Evolutionary conservation across 169 alveolate genomes (phyloP).

Genomic region (Hammondia hammondi): DNA sequence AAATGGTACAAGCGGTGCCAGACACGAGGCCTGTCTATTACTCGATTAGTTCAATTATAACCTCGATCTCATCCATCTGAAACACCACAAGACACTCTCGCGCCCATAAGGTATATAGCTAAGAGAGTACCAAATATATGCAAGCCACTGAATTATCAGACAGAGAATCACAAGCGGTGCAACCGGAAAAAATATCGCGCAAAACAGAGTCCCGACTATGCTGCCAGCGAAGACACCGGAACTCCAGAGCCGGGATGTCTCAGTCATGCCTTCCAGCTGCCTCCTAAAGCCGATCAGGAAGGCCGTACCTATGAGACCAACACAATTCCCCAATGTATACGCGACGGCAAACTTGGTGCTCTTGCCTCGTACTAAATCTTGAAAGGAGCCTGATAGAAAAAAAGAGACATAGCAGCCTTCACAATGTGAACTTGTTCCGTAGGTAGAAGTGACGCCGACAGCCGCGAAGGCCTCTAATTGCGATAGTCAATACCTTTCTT

Average conservation of each 20-base stretch:
- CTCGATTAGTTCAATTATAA: background rate
- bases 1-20: background rate
- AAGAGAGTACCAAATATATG: slow-evolving; percentile 67
- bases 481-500: too few species aligned
- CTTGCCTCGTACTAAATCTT: slow-evolving; percentile 58
- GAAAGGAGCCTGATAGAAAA: slow-evolving; percentile 53
- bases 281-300: slow-evolving; percentile 59
- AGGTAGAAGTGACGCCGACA: too few species aligned
- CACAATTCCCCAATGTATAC: slow-evolving; percentile 63
- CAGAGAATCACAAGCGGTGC: slow-evolving; percentile 53
- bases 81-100: slow-evolving; percentile 54
- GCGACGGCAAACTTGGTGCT: slow-evolving; percentile 66
- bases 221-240: slow-evolving; percentile 61
- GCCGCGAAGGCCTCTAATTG: too few species aligned
- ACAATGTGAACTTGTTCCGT: background rate
- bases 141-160: slow-evolving; percentile 67
- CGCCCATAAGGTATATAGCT: slow-evolving; percentile 71
- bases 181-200: slow-evolving; percentile 47
- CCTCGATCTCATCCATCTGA: slow-evolving; percentile 10
- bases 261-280: slow-evolving; percentile 65
- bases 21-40: background rate
- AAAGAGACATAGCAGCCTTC: background rate
- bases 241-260: slow-evolving; percentile 56
- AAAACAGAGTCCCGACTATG: slow-evolving; percentile 52
- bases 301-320: slow-evolving; percentile 67